Conservation (phyloP, 2,329 filamentous ascomycete species). For the Claviceps sorghi region DNA sequence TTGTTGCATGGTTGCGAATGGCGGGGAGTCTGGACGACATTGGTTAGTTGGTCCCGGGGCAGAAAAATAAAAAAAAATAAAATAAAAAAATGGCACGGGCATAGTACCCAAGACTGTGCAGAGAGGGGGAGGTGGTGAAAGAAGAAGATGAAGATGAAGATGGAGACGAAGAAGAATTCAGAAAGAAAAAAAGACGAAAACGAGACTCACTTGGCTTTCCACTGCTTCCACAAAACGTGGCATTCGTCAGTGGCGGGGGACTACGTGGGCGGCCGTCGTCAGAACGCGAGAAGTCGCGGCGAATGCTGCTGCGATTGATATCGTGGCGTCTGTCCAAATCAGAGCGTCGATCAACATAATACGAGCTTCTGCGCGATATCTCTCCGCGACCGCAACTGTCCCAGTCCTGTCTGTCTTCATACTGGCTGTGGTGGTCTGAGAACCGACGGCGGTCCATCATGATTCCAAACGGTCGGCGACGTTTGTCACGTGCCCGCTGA, state of each 20-base stretch:
- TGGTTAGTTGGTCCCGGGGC: background rate
- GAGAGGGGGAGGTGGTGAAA: background rate
- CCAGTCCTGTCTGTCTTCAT: background rate
- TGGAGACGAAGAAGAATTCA: background rate
- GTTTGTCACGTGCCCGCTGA: background rate
- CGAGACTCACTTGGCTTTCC: background rate
- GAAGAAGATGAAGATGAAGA: background rate
- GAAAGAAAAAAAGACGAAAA: background rate
- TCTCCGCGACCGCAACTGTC: background rate
- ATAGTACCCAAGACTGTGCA: background rate
- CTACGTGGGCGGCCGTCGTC: background rate
- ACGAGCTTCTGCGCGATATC: background rate
- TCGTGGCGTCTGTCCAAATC: background rate
- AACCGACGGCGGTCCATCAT: background rate
- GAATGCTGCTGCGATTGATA: background rate
- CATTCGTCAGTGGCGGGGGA: background rate
- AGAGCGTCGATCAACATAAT: background rate
- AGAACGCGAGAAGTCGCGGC: background rate
- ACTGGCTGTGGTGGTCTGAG: background rate
- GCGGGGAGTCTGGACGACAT: background rate
- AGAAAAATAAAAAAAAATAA: background rate
- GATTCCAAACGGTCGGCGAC: background rate
- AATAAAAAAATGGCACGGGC: too few relatives aligned
- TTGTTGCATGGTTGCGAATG: constrained; percentile 3
- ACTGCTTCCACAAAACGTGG: background rate